These are phyloP conservation scores for Sugiyamaella marilandica DNA, from an alignment of 805 yeast genomes.

Conservation along the genomic window DNA sequence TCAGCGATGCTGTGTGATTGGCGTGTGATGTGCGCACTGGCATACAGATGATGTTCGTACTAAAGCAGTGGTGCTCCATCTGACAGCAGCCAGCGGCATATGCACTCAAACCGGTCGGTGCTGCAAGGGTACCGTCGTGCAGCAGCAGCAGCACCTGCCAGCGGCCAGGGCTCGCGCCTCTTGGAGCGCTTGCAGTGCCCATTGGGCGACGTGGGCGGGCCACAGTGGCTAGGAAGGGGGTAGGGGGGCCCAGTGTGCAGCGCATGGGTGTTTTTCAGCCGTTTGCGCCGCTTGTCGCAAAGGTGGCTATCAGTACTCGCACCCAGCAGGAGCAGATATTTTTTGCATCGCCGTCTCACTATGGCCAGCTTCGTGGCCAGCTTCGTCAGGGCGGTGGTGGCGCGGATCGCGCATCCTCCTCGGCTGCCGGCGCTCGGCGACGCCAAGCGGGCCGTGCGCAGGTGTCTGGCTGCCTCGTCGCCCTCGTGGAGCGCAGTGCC, in stretches of 20 bases:
- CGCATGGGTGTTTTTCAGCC: not conserved
- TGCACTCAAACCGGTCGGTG: too few species aligned
- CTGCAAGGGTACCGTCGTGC: too few species aligned
- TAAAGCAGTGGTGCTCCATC: too few species aligned
- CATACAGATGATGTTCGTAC: not conserved
- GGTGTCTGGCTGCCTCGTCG: not conserved
- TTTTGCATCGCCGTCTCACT: not conserved
- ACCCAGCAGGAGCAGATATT: not conserved
- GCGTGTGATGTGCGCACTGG: not conserved
- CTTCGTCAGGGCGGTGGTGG: not conserved
- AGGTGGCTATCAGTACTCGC: not conserved
- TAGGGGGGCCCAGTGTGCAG: not conserved
- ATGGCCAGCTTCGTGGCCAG: not conserved
- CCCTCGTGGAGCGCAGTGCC: not conserved
- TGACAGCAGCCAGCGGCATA: too few species aligned
- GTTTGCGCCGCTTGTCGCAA: not conserved
- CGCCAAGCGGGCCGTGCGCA: not conserved
- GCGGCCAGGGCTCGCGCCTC: too few species aligned
- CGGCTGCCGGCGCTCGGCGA: not conserved
- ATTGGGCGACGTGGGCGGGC: not conserved
- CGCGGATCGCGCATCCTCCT: not conserved
- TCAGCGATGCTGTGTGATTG: too few species aligned
- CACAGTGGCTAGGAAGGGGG: not conserved
- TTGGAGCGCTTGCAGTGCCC: not conserved
- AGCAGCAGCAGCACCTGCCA: too few species aligned